These are phyloP conservation scores for Suillus hirtellus DNA, from an alignment of 768 basidiomycete species.

Conservation along the genomic window DNA sequence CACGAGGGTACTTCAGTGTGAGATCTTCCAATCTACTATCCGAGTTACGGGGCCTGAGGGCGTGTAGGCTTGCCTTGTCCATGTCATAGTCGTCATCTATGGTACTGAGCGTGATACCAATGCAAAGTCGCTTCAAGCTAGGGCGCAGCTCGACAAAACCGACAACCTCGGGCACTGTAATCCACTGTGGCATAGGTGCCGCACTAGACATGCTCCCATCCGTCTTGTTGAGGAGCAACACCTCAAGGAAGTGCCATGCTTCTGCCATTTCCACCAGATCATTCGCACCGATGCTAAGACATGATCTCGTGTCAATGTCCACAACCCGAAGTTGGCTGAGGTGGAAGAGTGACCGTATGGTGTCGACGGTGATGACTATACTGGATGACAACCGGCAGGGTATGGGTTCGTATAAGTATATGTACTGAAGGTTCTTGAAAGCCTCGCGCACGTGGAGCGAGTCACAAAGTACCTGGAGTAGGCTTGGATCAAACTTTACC, in stretches of 20 bases:
- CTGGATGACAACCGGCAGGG: not conserved
- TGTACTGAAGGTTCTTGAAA: not conserved
- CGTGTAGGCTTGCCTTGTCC: not conserved
- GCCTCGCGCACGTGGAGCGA: not conserved
- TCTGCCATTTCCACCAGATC: slow-evolving; percentile 46
- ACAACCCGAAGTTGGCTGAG: slow-evolving; percentile 33
- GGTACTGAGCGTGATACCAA: not conserved
- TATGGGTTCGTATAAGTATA: not conserved
- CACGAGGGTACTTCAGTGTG: not conserved
- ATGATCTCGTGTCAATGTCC: slow-evolving; percentile 32
- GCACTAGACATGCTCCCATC: not conserved
- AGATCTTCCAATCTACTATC: not conserved
- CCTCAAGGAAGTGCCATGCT: slow-evolving; percentile 45
- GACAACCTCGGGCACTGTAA: not conserved
- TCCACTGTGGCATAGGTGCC: not conserved
- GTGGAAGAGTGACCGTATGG: slow-evolving; percentile 37
- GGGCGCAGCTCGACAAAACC: not conserved
- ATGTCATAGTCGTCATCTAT: not conserved
- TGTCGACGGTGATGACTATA: slow-evolving; percentile 14
- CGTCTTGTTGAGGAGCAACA: slow-evolving; percentile 40
- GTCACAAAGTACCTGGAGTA: not conserved
- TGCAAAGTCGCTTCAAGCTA: not conserved
- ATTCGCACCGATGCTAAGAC: slow-evolving; percentile 35
- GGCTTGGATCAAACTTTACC: not conserved
- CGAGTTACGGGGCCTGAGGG: not conserved